Evolutionary conservation across 2,329 filamentous ascomycete genomes (phyloP).

Genomic region (Fusarium sp.): DNA sequence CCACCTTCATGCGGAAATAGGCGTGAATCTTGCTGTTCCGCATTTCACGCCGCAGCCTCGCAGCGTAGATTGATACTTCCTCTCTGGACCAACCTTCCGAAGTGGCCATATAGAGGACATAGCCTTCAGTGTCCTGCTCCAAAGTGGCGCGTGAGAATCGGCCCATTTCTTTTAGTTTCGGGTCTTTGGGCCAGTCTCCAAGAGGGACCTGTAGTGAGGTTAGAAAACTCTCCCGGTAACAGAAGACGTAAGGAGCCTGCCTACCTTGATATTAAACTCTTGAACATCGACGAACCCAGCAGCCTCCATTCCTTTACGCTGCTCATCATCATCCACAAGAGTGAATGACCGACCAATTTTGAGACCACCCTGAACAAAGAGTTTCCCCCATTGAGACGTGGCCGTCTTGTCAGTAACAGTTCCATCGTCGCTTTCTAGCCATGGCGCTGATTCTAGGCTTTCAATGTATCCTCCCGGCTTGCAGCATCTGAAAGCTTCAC

Average conservation of each 20-base stretch:
- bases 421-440: neutral
- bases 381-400: neutral
- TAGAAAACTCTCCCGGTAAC: neutral
- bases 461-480: slow-evolving; percentile 4
- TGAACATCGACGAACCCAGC: neutral
- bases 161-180: neutral
- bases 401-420: neutral
- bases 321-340: neutral
- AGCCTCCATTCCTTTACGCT: neutral
- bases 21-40: neutral
- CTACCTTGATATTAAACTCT: neutral
- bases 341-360: neutral
- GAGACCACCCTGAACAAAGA: neutral
- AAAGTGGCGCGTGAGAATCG: neutral
- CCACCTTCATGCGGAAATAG: neutral
- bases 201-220: neutral
- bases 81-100: neutral
- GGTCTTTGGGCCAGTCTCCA: neutral
- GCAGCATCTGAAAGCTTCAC: neutral
- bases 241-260: neutral
- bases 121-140: neutral
- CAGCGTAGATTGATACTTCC: neutral
- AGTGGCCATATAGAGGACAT: neutral
- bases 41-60: neutral
- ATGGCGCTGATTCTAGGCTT: slow-evolving; percentile 3